These are phyloP conservation scores for Phytophthora pluvialis DNA, from an alignment of 352 stramenopile species.

Conservation along the genomic window DNA sequence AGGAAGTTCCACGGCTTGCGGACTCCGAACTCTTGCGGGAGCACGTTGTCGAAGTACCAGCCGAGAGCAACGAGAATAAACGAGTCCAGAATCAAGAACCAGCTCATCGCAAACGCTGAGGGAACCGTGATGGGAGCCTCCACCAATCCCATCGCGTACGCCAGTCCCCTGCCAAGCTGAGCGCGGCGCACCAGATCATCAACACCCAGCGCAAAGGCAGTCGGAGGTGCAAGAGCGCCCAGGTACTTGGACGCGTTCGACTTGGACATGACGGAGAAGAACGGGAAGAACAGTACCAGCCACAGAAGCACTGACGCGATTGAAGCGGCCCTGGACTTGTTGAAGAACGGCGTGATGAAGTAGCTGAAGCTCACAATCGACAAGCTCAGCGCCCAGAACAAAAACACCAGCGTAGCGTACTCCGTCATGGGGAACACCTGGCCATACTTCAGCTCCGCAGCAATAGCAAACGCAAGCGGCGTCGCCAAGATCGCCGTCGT, in stretches of 20 bases:
- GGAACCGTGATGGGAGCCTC: slow-evolving; percentile 51
- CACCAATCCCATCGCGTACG: slow-evolving; percentile 55
- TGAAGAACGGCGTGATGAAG: slow-evolving; percentile 75
- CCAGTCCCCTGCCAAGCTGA: slow-evolving; percentile 61
- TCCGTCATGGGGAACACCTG: slow-evolving; percentile 67
- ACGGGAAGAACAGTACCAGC: slow-evolving; percentile 79
- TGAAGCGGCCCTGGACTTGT: slow-evolving; percentile 67
- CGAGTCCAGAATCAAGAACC: slow-evolving; percentile 81
- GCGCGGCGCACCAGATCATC: slow-evolving; percentile 67
- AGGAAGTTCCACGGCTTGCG: slow-evolving; percentile 92
- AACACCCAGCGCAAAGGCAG: slow-evolving; percentile 74
- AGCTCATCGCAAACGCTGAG: slow-evolving; percentile 59
- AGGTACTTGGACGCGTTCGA: slow-evolving; percentile 58
- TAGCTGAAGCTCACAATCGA: slow-evolving; percentile 72
- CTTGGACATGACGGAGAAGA: slow-evolving; percentile 70
- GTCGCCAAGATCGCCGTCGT: slow-evolving; percentile 59
- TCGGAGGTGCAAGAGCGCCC: slow-evolving; percentile 64
- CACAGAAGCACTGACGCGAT: slow-evolving; percentile 74
- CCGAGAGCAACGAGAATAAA: slow-evolving; percentile 84
- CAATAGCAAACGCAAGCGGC: slow-evolving; percentile 51
- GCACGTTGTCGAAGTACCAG: slow-evolving; percentile 94
- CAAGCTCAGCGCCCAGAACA: slow-evolving; percentile 73
- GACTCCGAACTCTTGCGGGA: slow-evolving; percentile 92
- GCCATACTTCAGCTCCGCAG: slow-evolving; percentile 67
- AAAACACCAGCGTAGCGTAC: slow-evolving; percentile 64